phyloP scores from a whole-genome alignment of 1,284 basidiomycete species.

The Chondrostereum purpureum region DNA sequence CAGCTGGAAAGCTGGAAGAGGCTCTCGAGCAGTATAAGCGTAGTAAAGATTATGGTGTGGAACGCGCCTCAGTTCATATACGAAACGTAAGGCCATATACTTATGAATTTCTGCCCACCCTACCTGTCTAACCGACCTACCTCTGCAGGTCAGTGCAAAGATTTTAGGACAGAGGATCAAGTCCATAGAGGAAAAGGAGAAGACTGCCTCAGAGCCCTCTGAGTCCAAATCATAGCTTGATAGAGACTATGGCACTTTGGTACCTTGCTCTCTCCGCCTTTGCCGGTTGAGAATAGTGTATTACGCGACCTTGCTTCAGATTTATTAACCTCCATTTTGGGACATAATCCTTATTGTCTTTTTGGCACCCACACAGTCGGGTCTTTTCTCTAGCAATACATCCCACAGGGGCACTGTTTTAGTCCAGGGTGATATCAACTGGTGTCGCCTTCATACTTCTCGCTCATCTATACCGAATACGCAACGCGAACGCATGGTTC shows the following conservation, averaged over 20 bases:
- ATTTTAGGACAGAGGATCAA: slow-evolving; percentile 65
- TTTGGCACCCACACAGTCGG: background rate
- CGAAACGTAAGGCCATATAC: slow-evolving; percentile 56
- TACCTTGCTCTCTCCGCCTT: background rate
- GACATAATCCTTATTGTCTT: background rate
- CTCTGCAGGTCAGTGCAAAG: slow-evolving; percentile 69
- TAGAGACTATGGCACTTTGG: too few species aligned
- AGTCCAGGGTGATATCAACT: too few species aligned
- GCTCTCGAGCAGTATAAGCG: slow-evolving; percentile 76
- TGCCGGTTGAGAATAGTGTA: background rate
- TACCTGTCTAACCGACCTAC: background rate
- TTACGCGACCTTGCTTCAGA: background rate
- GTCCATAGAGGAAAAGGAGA: slow-evolving; percentile 36
- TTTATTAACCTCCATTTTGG: background rate
- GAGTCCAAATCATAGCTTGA: too few species aligned
- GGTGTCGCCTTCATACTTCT: too few species aligned
- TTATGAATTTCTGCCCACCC: background rate
- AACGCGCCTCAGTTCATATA: slow-evolving; percentile 80
- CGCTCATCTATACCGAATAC: too few species aligned
- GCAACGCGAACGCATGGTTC: too few species aligned
- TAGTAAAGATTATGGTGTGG: slow-evolving; percentile 74
- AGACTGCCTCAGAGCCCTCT: too few species aligned
- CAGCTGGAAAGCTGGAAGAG: slow-evolving; percentile 76
- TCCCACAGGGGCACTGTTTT: too few species aligned
- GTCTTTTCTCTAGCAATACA: background rate